Evolutionary conservation across 768 basidiomycete genomes (phyloP).

Genomic region (Clavaria fumosa): DNA sequence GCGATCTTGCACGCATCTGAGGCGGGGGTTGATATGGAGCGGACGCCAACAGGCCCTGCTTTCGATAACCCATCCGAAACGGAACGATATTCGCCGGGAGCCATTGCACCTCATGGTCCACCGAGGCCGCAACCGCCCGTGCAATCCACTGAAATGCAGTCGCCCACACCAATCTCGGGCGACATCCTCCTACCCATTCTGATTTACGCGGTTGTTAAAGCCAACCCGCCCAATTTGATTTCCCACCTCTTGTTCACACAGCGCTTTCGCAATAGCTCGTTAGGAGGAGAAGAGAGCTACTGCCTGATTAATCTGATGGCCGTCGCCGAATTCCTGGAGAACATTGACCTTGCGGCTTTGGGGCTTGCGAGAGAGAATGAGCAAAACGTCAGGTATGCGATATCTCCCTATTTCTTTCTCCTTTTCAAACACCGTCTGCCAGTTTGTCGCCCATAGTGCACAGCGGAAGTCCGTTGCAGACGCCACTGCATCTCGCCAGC

Average conservation of each 20-base stretch:
- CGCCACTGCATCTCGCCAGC: slow-evolving; percentile 28
- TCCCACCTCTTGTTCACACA: slow-evolving; percentile 53
- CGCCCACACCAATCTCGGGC: slow-evolving; percentile 51
- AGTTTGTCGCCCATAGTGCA: slow-evolving; percentile 74
- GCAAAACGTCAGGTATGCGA: no score
- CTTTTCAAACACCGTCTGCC: slow-evolving; percentile 17
- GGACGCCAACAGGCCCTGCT: no score
- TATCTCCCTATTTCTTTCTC: no score
- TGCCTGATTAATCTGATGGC: slow-evolving; percentile 92
- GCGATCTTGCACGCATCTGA: no score
- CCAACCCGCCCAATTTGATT: slow-evolving; percentile 74
- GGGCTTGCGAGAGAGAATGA: slow-evolving; percentile 34
- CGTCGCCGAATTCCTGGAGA: slow-evolving; percentile 90
- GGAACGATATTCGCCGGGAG: no score
- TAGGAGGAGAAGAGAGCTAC: slow-evolving; percentile 78
- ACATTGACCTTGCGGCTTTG: slow-evolving; percentile 69
- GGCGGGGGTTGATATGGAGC: no score
- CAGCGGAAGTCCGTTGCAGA: slow-evolving; percentile 35
- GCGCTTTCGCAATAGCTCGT: slow-evolving; percentile 37
- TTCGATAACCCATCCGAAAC: no score
- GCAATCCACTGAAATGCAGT: slow-evolving; percentile 6
- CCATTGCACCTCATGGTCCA: no score
- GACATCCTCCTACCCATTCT: slow-evolving; percentile 87
- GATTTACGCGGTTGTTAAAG: slow-evolving; percentile 87
- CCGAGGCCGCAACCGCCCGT: no score